These are phyloP conservation scores for Tylopilus sp. DNA, from an alignment of 1,284 basidiomycete species.

Conservation along the genomic window DNA sequence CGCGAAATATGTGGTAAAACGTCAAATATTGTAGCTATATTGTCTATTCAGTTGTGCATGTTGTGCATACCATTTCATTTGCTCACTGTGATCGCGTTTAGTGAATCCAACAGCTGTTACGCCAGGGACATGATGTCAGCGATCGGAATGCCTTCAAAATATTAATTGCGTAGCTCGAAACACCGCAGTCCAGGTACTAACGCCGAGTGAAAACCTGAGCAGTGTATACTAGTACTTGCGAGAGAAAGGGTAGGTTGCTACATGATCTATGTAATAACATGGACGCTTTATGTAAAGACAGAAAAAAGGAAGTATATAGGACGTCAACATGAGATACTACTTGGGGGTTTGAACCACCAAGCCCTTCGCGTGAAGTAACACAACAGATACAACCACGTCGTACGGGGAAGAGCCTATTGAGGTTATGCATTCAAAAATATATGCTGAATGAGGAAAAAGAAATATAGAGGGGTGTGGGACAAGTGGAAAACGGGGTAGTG, in stretches of 20 bases:
- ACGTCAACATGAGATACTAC: slow-evolving; percentile 36
- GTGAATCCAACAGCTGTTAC: too few species aligned
- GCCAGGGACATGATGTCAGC: too few species aligned
- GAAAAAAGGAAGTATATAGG: background rate
- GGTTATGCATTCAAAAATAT: slow-evolving; percentile 41
- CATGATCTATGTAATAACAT: slow-evolving; percentile 6
- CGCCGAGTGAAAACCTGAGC: slow-evolving; percentile 13
- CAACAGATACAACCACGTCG: slow-evolving; percentile 36
- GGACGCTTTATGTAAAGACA: slow-evolving; percentile 2
- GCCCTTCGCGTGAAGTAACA: slow-evolving; percentile 54
- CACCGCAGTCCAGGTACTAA: background rate
- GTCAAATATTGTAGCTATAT: too few species aligned
- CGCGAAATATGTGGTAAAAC: too few species aligned
- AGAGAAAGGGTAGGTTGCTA: slow-evolving; percentile 2
- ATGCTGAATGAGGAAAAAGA: slow-evolving; percentile 29
- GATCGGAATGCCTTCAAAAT: too few species aligned
- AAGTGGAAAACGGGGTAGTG: slow-evolving; percentile 17
- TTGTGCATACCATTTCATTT: too few species aligned
- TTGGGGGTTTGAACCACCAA: slow-evolving; percentile 56
- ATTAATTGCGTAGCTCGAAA: background rate
- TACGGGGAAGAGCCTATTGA: slow-evolving; percentile 24
- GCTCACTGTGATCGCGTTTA: too few species aligned
- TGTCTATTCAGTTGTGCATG: too few species aligned
- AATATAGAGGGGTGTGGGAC: background rate
- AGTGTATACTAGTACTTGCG: slow-evolving; percentile 9